Conservation (phyloP, 257 asterid species). For the Thymus quinquecostatus region DNA sequence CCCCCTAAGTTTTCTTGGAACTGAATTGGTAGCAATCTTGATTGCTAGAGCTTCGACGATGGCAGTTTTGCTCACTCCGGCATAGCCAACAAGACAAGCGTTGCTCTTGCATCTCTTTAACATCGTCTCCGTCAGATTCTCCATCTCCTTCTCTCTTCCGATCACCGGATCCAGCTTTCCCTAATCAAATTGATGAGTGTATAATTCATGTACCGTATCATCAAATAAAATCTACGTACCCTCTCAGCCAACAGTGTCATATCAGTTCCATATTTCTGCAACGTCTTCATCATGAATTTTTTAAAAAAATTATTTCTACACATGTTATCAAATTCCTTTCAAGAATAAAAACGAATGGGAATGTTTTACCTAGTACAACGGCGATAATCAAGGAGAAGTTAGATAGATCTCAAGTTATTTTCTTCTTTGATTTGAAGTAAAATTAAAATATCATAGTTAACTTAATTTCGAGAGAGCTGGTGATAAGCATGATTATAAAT, state of each 20-base stretch:
- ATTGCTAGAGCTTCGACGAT: background rate
- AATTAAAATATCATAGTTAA: no score
- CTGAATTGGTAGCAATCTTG: background rate
- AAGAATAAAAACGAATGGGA: no score
- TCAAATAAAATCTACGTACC: background rate
- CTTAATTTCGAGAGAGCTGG: no score
- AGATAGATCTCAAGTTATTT: no score
- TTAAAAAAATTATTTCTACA: no score
- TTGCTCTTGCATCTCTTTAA: background rate
- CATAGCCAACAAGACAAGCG: background rate
- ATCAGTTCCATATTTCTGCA: background rate
- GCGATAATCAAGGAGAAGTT: no score
- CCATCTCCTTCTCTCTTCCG: background rate
- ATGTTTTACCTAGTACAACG: no score
- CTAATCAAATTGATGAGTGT: background rate
- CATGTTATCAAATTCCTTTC: no score
- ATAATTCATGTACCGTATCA: no score
- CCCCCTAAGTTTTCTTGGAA: background rate
- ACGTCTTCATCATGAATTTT: background rate
- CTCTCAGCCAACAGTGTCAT: background rate
- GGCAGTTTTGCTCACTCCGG: background rate
- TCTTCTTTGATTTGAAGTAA: no score
- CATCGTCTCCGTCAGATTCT: no score
- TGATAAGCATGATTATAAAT: no score
- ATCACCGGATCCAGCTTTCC: background rate